A percentile compares a stretch with the other conserved stretches of the same genome.
Conservation (phyloP, 2,329 filamentous ascomycete genomes). For the Aspergillus ochraceoroseus region DNA sequence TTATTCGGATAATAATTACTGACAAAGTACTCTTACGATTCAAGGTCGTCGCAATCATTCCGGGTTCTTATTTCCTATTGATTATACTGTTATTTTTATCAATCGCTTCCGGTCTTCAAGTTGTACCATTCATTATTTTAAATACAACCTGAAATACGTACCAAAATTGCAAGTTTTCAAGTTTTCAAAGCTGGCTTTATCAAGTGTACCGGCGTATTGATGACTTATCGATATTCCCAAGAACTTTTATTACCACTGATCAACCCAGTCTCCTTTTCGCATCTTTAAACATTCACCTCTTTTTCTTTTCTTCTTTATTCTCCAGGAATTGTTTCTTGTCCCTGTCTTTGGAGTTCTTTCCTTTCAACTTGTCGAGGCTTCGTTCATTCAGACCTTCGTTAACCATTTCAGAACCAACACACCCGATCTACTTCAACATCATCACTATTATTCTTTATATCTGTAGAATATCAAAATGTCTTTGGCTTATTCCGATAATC, state of each 20-base stretch:
- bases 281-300: slow-evolving; percentile 15
- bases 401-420: slow-evolving; percentile 3
- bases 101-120: no score
- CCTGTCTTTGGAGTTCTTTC: slow-evolving; percentile 10
- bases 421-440: no score
- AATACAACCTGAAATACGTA: no score
- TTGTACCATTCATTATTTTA: no score
- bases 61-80: no score
- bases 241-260: slow-evolving; percentile 17
- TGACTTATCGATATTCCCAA: slow-evolving; percentile 11
- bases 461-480: slow-evolving; percentile 27
- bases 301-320: slow-evolving; percentile 24
- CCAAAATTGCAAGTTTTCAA: no score
- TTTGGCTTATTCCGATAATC: slow-evolving; percentile 35
- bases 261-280: slow-evolving; percentile 23
- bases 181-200: slow-evolving; percentile 10
- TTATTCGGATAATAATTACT: no score
- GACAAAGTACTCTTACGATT: no score
- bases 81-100: no score
- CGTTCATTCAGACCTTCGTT: slow-evolving; percentile 11
- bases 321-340: slow-evolving; percentile 14
- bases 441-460: not conserved
- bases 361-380: slow-evolving; percentile 10
- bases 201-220: slow-evolving; percentile 3
- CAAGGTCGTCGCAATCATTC: no score